phyloP scores from a whole-genome alignment of 768 basidiomycete species.

The Mycena olivaceomarginata region DNA sequence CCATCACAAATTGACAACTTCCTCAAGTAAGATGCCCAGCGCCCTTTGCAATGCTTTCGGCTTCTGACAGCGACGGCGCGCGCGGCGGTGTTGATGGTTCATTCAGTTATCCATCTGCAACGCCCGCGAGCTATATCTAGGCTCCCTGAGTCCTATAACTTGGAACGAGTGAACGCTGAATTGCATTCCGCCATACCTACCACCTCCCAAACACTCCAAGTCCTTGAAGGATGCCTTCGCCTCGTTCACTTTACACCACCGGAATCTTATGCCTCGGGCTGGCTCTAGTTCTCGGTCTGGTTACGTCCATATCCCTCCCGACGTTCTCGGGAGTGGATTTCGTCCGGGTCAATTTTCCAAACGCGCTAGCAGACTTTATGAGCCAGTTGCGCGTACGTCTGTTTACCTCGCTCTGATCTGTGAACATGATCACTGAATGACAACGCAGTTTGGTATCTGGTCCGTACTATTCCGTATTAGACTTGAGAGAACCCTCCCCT shows the following conservation, averaged over 20 bases:
- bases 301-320: constrained; percentile 84
- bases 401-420: constrained; percentile 39
- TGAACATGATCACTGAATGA: background rate
- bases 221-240: constrained; percentile 40
- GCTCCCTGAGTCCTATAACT: background rate
- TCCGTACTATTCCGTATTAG: constrained; percentile 44
- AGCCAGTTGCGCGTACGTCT: constrained; percentile 71
- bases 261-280: constrained; percentile 72
- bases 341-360: constrained; percentile 70
- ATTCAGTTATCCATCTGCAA: background rate
- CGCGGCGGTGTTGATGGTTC: too few species aligned
- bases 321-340: constrained; percentile 81
- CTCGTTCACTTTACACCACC: constrained; percentile 75
- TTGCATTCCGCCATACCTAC: background rate
- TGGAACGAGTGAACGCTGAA: too few species aligned
- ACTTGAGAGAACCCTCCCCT: too few species aligned
- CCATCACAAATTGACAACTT: background rate
- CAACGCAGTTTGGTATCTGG: constrained; percentile 82
- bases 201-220: background rate
- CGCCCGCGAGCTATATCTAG: background rate
- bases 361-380: constrained; percentile 54
- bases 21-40: too few species aligned
- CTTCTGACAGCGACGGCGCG: too few species aligned
- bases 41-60: too few species aligned
- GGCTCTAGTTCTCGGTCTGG: constrained; percentile 80